Percentiles rank a stretch among this genome's conserved stretches.
Conservation (phyloP, 495 filamentous ascomycete genomes). For the Platismatia glauca region DNA sequence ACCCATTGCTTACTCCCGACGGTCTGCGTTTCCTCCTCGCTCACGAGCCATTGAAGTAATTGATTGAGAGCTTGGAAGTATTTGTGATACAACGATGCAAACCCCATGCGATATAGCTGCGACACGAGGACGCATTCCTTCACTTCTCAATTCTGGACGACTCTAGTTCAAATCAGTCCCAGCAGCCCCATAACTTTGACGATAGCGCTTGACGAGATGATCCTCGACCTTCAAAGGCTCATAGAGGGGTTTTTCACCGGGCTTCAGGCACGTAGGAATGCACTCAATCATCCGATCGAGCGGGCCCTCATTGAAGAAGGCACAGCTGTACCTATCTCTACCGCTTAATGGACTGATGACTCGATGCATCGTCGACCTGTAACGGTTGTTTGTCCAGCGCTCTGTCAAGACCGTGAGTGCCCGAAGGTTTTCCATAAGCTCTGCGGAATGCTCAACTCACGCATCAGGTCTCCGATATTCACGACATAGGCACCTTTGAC, state of each 20-base stretch:
- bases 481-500: not conserved
- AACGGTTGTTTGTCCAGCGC: constrained; percentile 1
- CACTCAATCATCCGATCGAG: not conserved
- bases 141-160: not conserved
- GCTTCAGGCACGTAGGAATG: not conserved
- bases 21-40: no score
- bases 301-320: not conserved
- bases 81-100: no score
- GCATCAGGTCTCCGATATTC: not conserved
- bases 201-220: not conserved
- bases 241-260: not conserved
- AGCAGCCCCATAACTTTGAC: not conserved
- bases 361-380: not conserved
- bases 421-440: not conserved
- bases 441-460: not conserved
- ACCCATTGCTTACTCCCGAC: no score
- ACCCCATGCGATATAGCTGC: not conserved
- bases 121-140: not conserved
- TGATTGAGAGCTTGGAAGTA: no score
- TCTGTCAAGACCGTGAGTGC: not conserved
- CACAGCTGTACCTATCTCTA: not conserved
- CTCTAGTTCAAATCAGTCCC: not conserved
- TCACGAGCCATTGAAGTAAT: no score
- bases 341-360: not conserved
- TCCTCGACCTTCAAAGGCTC: not conserved